Base-by-base conservation (phyloP, 78 protist genomes). In the Blattamonas nauphoetae region DNA sequence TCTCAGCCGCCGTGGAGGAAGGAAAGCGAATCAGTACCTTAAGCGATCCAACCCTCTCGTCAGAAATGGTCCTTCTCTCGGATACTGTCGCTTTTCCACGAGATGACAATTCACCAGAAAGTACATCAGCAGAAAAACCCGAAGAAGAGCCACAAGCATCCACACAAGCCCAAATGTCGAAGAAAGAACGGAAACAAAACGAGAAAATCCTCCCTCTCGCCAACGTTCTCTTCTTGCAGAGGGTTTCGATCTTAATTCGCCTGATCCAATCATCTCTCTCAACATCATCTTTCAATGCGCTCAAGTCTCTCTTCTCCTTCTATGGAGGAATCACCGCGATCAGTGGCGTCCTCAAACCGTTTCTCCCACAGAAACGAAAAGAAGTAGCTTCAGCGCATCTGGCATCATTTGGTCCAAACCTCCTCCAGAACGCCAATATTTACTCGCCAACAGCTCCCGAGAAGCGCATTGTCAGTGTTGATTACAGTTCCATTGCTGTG, bases 271-370 rank as follows among this genome's bases (percentile, higher is more conserved):
- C 71, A 21, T 55, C 71, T 55, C 71, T 55, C 21, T 55, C 71
- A 21, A 21, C 11, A 21, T 11, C 71, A 55, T 11, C 11, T 11
- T 55, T 11, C 38, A 21, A 11, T 11, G 21, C 11, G 11, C 71
- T 55, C 21, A 11, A 21, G 71, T 21, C 41, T 6, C 43, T 33
- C 42, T 79, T 79, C 41, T 4, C 45, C 33, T 79, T 79, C 41
- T 79, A 33, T 21, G 83, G 83, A 11, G 83, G 45, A 6, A 4
- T 79, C 42, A 79, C 83, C 32, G 83, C 83, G 43, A 21, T 79
- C 83, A 33, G 43, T 5, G 83, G 43, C 45, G 43, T 79, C 45
- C 83, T 79, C 45, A 79, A 79, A 11, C 71, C 71, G 71, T 55
- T 55, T 55, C 11, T 55, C 71, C 11, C 11, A 55, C 38, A 55